phyloP scores from a whole-genome alignment of 352 stramenopile genomes.

The Blastocystis sp. region DNA sequence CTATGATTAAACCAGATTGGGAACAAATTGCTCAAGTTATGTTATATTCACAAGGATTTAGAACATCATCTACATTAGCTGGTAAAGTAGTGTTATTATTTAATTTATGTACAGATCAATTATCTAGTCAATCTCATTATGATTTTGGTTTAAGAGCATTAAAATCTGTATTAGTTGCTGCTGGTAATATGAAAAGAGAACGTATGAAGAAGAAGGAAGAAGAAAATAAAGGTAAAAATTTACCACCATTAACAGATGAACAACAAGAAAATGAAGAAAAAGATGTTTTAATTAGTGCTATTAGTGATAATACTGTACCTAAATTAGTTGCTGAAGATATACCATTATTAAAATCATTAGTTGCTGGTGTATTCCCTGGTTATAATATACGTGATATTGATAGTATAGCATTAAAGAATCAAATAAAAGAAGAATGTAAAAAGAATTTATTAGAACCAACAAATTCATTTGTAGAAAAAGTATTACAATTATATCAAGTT shows the following conservation, averaged over 20 bases:
- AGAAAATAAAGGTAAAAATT: constrained; percentile 47
- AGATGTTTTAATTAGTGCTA: constrained; percentile 78
- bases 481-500: constrained; percentile 91
- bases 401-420: constrained; percentile 60
- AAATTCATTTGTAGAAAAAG: constrained; percentile 85
- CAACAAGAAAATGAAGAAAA: constrained; percentile 57
- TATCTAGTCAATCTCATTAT: constrained; percentile 97
- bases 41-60: constrained; percentile 98
- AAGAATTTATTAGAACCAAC: constrained; percentile 61
- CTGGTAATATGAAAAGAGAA: constrained; percentile 80
- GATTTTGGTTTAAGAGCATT: constrained; percentile 96
- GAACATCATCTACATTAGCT: constrained; percentile 79
- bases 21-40: constrained; percentile 99
- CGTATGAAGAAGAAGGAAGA: constrained; percentile 39
- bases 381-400: constrained; percentile 58
- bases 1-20: constrained; percentile 95
- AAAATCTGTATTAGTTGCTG: constrained; percentile 92
- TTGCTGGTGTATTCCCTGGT: constrained; percentile 86
- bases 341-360: constrained; percentile 75
- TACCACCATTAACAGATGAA: not conserved
- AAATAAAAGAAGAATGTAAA: constrained; percentile 71
- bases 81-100: constrained; percentile 92
- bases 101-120: constrained; percentile 80
- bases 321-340: constrained; percentile 94
- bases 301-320: constrained; percentile 92